Evolutionary conservation across 768 basidiomycete genomes (phyloP), one percentile per base, ranked within the genome.

Genomic region (Rhodotorula paludigena): DNA sequence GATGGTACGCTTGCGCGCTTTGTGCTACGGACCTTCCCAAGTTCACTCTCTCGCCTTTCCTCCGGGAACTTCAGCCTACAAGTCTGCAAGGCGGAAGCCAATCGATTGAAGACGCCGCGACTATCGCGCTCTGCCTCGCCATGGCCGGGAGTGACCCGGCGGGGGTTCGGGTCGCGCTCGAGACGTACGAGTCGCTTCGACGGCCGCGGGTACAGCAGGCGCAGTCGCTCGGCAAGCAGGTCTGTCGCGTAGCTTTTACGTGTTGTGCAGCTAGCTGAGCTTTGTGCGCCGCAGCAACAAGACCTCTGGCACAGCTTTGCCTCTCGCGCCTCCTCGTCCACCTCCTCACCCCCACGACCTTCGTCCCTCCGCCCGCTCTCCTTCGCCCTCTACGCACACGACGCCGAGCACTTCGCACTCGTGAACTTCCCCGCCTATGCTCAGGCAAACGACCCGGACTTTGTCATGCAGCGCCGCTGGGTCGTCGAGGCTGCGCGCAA

Each of bases 71-170:
- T 44, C 55, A 71, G 49, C 72, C 72, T 1, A 67, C 72, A 2
- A 54, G 58, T 18, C 54, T 73, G 21, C 72, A 73, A 53, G 72
- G 65, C 38, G 72, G 58, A 32, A 57, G 65, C 21, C 63, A 65
- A 33, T 64, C 72, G 1, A 35, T 67, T 32, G 72, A 73, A 39
- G 72, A 73, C 49, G 72, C 60, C 18, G 69, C 69, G 1, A 57
- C 63, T 10, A 9, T 71, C 41, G 72, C 62, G 10, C 30, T 71
- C 11, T 70, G 65, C 47, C 69, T 73, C 44, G 57, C 66, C 0
- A 44, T 73, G 7, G 56, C 72, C 0, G 69, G 69, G 4, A 60
- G 51, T 0, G 23, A 51, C 18, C n/a, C 59, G 1, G 2, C 2
- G 7, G 47, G 45, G 9, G 69, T 73, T 4, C 35, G 23, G 0